Conservation (phyloP, 2,329 filamentous ascomycete genomes). For the Pseudogymnoascus sp. region DNA sequence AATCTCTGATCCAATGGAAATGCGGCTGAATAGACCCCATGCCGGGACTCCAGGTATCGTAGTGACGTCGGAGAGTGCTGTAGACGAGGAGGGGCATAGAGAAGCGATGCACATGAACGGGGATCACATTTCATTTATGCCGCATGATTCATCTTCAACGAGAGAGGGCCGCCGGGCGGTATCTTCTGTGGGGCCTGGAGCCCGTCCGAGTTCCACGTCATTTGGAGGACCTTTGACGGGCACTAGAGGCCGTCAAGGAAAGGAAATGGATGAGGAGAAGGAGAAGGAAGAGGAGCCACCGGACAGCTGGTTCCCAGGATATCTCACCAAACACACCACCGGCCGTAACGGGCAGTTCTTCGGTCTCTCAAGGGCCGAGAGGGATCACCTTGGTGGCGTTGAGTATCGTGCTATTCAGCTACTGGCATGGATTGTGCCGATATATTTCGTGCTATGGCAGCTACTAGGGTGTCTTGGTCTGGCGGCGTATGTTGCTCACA, state of each 20-base stretch:
- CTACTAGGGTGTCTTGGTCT: not conserved
- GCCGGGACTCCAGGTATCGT: not conserved
- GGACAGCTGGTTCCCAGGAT: conserved; percentile 56
- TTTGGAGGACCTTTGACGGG: conserved; percentile 17
- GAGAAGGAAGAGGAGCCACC: conserved; percentile 52
- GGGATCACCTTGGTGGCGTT: conserved; percentile 91
- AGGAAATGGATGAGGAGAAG: conserved; percentile 51
- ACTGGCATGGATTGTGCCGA: conserved; percentile 51
- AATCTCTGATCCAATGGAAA: not conserved
- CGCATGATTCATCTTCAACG: not conserved
- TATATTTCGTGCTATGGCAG: conserved; percentile 42
- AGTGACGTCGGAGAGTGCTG: not conserved
- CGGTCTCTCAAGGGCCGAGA: conserved; percentile 79
- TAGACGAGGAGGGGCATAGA: not conserved
- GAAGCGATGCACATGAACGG: not conserved
- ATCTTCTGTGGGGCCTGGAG: not conserved
- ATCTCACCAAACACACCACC: conserved; percentile 37
- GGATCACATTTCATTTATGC: conserved; percentile 4
- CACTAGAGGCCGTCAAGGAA: conserved; percentile 29
- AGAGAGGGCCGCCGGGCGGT: not conserved
- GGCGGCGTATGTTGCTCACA: conserved; percentile 48
- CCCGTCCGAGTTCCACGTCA: not conserved
- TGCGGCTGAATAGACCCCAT: not conserved
- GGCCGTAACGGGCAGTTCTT: conserved; percentile 91
- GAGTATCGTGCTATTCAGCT: conserved; percentile 91